These are phyloP conservation scores for Aspergillus melleus DNA, from an alignment of 2,329 filamentous ascomycete genomes.

Conservation along the genomic window DNA sequence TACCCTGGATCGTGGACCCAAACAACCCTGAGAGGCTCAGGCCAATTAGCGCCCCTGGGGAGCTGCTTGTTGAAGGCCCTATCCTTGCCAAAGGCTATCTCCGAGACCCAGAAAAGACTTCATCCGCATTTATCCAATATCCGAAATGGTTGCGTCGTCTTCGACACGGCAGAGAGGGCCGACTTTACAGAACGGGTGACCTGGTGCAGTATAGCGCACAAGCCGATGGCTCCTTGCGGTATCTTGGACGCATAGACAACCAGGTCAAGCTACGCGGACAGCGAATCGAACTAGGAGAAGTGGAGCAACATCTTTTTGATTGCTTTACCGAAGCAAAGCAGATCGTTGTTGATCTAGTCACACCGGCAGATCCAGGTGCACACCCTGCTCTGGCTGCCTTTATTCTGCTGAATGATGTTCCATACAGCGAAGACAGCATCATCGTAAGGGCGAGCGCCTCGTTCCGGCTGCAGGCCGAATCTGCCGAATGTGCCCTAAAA, in stretches of 20 bases:
- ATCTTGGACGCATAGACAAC: constrained; percentile 57
- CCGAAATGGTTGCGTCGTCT: constrained; percentile 18
- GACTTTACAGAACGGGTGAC: constrained; percentile 24
- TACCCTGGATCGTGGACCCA: constrained; percentile 34
- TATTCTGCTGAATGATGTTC: background rate
- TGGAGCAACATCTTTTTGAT: constrained; percentile 34
- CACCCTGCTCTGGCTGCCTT: background rate
- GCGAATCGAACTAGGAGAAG: constrained; percentile 56
- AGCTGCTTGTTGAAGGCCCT: constrained; percentile 9
- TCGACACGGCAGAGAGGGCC: background rate
- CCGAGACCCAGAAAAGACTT: constrained; percentile 24
- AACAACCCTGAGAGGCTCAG: constrained; percentile 23
- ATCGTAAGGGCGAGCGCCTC: background rate
- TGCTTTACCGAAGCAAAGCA: constrained; percentile 15
- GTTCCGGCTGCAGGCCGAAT: background rate
- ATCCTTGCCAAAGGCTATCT: constrained; percentile 38
- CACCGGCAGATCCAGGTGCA: background rate
- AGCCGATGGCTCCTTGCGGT: constrained; percentile 16
- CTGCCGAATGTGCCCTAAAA: background rate
- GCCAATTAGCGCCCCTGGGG: constrained; percentile 16
- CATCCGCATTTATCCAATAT: constrained; percentile 22
- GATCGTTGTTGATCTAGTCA: constrained; percentile 5
- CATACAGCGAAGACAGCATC: background rate
- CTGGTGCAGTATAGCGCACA: constrained; percentile 15
- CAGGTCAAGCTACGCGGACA: constrained; percentile 64